phyloP scores from a whole-genome alignment of 2,329 filamentous ascomycete species.

The Cordyceps fumosorosea region DNA sequence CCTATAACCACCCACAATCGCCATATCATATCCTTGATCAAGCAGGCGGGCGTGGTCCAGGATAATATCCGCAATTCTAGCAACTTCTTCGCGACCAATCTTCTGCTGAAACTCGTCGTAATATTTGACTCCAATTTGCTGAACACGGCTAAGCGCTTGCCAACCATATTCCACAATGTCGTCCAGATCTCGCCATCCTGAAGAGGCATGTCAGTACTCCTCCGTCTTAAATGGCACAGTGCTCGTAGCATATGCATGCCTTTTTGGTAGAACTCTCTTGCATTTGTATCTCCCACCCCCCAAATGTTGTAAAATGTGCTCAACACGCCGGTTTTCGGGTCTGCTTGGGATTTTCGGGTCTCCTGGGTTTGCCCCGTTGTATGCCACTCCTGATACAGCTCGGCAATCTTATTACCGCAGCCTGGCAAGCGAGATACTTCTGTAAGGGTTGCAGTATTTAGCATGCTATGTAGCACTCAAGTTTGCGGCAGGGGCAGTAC shows the following conservation, averaged over 20 bases:
- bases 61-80: constrained; percentile 58
- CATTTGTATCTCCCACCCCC: constrained; percentile 82
- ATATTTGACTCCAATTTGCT: constrained; percentile 91
- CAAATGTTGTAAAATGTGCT: constrained; percentile 76
- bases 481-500: constrained; percentile 21
- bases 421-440: constrained; percentile 61
- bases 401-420: constrained; percentile 72
- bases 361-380: constrained; percentile 54
- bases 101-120: constrained; percentile 75
- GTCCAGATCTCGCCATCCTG: constrained; percentile 73
- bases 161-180: constrained; percentile 82
- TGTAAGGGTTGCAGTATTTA: constrained; percentile 15
- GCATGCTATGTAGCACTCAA: not conserved
- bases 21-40: constrained; percentile 46
- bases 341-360: constrained; percentile 54
- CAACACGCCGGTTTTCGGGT: constrained; percentile 59
- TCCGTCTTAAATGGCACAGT: not conserved
- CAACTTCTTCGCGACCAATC: constrained; percentile 68
- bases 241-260: constrained; percentile 24
- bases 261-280: constrained; percentile 71
- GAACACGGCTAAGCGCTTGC: constrained; percentile 65
- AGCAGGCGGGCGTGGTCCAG: constrained; percentile 60
- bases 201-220: not conserved
- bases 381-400: constrained; percentile 70
- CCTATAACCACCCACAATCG: constrained; percentile 73